Evolutionary conservation across 2,329 filamentous ascomycete genomes (phyloP).

Genomic region (Calycina herbarum): DNA sequence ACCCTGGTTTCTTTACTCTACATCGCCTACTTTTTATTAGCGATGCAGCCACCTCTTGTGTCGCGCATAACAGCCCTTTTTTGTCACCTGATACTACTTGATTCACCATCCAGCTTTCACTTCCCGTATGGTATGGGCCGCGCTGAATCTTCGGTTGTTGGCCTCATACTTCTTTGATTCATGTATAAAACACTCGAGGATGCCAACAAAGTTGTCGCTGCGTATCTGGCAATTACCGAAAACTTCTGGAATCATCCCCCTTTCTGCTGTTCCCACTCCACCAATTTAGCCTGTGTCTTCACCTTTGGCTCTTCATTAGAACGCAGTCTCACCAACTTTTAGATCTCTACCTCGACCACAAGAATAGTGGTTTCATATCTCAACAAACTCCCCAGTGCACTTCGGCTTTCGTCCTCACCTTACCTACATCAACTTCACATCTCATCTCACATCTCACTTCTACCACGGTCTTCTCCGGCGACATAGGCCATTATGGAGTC

Average conservation of each 20-base stretch:
- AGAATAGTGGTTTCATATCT: neutral
- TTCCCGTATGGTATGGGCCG: neutral
- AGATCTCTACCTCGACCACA: neutral
- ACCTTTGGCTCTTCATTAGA: neutral
- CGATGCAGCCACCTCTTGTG: neutral
- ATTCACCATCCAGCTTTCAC: neutral
- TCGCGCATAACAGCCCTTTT: neutral
- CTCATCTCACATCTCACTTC: neutral
- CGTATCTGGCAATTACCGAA: neutral
- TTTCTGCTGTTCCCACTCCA: neutral
- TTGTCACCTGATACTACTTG: conserved; percentile 4
- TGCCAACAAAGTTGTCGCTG: neutral
- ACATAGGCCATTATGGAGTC: neutral
- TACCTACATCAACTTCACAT: neutral
- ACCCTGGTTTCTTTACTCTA: neutral
- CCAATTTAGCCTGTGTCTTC: neutral
- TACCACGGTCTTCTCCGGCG: neutral
- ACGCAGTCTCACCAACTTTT: neutral
- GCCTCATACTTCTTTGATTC: neutral
- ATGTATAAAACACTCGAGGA: neutral
- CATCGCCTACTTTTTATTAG: neutral
- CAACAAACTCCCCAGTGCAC: neutral
- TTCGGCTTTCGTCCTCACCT: neutral
- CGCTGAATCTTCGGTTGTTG: neutral
- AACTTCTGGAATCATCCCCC: neutral